Percentiles rank a stretch among this genome's conserved stretches.
Conservation (phyloP, 2,329 filamentous ascomycete genomes). For the Clonostachys rhizophaga region DNA sequence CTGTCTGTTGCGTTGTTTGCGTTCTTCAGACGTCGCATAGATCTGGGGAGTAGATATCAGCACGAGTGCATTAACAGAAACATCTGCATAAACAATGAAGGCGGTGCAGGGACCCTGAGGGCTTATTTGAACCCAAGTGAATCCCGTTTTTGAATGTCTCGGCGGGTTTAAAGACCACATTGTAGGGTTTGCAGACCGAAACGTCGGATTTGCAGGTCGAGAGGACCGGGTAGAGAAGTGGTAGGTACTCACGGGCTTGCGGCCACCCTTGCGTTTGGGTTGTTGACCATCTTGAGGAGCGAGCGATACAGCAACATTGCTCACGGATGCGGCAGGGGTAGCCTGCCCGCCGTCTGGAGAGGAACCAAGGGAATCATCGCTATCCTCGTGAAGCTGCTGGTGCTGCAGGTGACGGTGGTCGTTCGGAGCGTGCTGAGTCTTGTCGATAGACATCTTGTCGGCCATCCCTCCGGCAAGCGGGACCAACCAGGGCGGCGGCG, state of each 20-base stretch:
- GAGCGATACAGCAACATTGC: conserved; percentile 6
- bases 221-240: too few relatives aligned
- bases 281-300: conserved; percentile 50
- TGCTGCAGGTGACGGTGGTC: conserved; percentile 15
- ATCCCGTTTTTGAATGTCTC: background rate
- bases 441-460: conserved; percentile 65
- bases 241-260: conserved; percentile 73
- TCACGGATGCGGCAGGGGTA: conserved; percentile 20
- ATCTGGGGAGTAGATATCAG: conserved; percentile 53
- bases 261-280: conserved; percentile 94
- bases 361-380: conserved; percentile 57
- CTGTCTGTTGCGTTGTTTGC: conserved; percentile 95
- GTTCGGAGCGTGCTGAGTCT: conserved; percentile 26
- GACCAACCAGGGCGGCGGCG: conserved; percentile 14
- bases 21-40: conserved; percentile 97
- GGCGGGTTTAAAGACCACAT: too few relatives aligned
- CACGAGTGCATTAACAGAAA: conserved; percentile 1
- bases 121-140: background rate
- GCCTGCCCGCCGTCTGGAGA: conserved; percentile 52
- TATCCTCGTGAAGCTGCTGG: conserved; percentile 46
- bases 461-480: conserved; percentile 47
- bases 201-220: too few relatives aligned
- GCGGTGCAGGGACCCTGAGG: background rate
- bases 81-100: background rate
- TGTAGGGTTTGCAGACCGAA: too few relatives aligned